A percentile compares a stretch with the other conserved stretches of the same genome.
Conservation (phyloP, 2,329 filamentous ascomycete species). For the Pyricularia grisea region DNA sequence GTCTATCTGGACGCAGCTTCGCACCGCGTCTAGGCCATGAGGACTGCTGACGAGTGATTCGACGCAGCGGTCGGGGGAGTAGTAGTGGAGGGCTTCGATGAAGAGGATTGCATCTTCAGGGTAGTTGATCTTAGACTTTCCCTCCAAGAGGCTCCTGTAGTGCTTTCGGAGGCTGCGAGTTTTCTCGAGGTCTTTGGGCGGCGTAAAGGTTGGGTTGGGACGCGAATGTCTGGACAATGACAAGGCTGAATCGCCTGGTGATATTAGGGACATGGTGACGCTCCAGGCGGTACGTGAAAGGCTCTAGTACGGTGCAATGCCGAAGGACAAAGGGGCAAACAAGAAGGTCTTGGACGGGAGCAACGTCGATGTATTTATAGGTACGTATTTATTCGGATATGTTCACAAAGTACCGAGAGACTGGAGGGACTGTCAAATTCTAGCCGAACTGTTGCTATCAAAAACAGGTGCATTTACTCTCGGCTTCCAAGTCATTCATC, state of each 20-base stretch:
- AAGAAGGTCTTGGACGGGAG: no score
- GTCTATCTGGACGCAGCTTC: constrained; percentile 15
- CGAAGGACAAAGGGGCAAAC: no score
- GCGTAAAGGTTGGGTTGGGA: background rate
- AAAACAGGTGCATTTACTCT: background rate
- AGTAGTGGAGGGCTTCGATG: constrained; percentile 16
- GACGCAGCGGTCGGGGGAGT: constrained; percentile 14
- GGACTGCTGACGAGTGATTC: constrained; percentile 17
- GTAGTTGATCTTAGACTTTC: constrained; percentile 12
- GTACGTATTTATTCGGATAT: no score
- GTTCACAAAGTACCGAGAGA: no score
- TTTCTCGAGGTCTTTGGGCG: background rate
- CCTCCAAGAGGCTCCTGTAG: constrained; percentile 10
- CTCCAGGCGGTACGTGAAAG: background rate
- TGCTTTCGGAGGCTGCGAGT: constrained; percentile 2
- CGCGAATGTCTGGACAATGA: background rate
- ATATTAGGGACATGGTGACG: background rate
- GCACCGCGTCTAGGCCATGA: constrained; percentile 16
- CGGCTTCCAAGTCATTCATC: background rate
- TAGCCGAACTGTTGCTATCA: background rate
- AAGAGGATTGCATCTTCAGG: constrained; percentile 18
- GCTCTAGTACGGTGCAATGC: background rate
- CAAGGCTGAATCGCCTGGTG: background rate
- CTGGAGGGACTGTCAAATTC: no score
- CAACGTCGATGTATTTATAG: no score